Percentiles rank a stretch among this genome's conserved stretches.
These are phyloP conservation scores for Luffa aegyptiaca DNA, from an alignment of 306 rosid genomes.

Conservation along the genomic window DNA sequence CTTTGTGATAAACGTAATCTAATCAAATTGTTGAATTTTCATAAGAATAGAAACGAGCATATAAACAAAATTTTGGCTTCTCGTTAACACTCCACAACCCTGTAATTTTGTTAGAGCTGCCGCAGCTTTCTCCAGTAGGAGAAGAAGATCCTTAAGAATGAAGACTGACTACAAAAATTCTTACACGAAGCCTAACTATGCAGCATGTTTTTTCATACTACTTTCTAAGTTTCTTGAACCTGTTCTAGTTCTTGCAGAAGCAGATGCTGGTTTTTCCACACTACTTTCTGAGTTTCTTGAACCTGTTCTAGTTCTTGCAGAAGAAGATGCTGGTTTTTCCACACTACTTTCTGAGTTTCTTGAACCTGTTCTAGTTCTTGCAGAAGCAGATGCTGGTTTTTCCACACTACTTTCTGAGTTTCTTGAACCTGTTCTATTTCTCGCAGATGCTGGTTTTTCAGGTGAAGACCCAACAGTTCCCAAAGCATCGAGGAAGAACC, in stretches of 20 bases:
- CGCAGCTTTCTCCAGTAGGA: not conserved
- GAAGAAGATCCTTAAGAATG: not conserved
- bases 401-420: conserved; percentile 19
- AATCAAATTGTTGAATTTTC: not conserved
- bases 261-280: conserved; percentile 26
- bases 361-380: conserved; percentile 24
- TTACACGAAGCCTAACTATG: not conserved
- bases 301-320: conserved; percentile 23
- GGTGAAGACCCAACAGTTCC: conserved; percentile 54
- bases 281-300: conserved; percentile 19
- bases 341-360: conserved; percentile 14
- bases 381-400: conserved; percentile 32
- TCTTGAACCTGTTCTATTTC: conserved; percentile 24
- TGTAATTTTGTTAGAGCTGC: not conserved
- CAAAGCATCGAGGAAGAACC: conserved; percentile 78
- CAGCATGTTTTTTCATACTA: conserved; percentile 16
- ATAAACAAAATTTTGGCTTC: not conserved
- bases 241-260: conserved; percentile 29
- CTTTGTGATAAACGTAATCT: not conserved
- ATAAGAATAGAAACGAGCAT: not conserved
- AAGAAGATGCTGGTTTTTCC: conserved; percentile 27
- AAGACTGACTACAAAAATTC: not conserved
- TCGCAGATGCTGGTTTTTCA: conserved; percentile 26
- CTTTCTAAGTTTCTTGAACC: conserved; percentile 18
- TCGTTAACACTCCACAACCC: not conserved